Conservation (phyloP, 306 rosid genomes). For the Trifolium pratense region DNA sequence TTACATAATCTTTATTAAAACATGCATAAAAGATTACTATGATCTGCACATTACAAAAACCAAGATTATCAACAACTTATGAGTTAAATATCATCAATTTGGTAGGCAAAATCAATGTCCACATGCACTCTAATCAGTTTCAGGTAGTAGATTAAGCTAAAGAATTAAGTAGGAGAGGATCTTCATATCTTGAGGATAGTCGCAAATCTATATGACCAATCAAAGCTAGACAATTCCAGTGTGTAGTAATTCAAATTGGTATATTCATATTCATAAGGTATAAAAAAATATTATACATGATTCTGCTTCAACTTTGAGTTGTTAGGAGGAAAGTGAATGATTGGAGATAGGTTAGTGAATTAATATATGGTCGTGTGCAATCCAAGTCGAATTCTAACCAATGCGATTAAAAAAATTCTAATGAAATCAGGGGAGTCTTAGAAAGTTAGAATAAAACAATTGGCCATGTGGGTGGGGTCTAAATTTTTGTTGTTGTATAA, state of each 20-base stretch:
- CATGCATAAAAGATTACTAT: slow-evolving; percentile 13
- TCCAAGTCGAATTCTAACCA: slow-evolving; percentile 44
- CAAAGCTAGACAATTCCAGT: neutral
- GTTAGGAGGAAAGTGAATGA: neutral
- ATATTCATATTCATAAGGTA: slow-evolving; percentile 32
- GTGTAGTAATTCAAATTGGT: slow-evolving; percentile 34
- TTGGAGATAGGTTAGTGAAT: neutral
- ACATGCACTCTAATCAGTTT: slow-evolving; percentile 50
- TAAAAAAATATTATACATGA: slow-evolving; percentile 1
- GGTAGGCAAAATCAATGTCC: slow-evolving; percentile 57
- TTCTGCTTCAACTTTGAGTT: neutral
- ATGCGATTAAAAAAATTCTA: slow-evolving; percentile 23
- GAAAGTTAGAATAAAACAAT: slow-evolving; percentile 32
- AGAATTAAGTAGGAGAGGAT: slow-evolving; percentile 44
- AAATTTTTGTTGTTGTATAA: slow-evolving; percentile 38
- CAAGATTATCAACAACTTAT: slow-evolving; percentile 23
- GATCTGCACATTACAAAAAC: slow-evolving; percentile 36
- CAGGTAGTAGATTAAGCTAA: slow-evolving; percentile 20
- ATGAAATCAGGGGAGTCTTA: slow-evolving; percentile 38
- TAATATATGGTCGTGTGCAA: slow-evolving; percentile 36
- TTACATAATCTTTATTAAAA: slow-evolving; percentile 5
- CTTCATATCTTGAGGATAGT: slow-evolving; percentile 50
- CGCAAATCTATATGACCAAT: slow-evolving; percentile 41
- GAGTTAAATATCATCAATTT: slow-evolving; percentile 38
- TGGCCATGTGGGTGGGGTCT: slow-evolving; percentile 68